phyloP scores from a whole-genome alignment of 108 stramenopile genomes.

The Phaeodactylum tricornutum region DNA sequence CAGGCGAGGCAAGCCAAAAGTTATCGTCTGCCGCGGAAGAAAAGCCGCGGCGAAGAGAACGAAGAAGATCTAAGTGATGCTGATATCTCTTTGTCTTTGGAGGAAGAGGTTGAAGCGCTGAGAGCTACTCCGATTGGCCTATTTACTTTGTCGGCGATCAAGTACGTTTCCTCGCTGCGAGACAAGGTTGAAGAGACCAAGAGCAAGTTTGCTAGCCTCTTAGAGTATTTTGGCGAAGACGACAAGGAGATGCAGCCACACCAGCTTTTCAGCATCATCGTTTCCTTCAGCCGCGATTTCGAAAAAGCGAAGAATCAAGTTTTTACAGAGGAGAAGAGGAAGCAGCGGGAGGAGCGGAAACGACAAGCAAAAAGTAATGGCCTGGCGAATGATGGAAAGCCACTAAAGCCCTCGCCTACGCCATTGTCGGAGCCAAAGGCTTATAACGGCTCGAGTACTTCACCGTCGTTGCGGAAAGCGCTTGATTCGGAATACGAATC shows the following conservation, averaged over 20 bases:
- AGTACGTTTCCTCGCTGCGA: conserved; percentile 73
- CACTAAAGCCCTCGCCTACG: neutral
- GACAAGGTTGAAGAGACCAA: conserved; percentile 72
- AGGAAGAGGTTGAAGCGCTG: conserved; percentile 69
- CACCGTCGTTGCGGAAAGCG: too few species aligned
- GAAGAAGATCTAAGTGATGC: conserved; percentile 50
- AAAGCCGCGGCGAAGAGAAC: conserved; percentile 28
- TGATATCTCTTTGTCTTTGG: conserved; percentile 48
- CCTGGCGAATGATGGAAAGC: neutral
- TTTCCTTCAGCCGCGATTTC: conserved; percentile 65
- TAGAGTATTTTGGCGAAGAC: conserved; percentile 79
- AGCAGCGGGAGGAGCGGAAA: conserved; percentile 44
- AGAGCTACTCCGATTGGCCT: conserved; percentile 62
- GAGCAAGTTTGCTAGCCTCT: conserved; percentile 40
- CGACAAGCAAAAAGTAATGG: conserved; percentile 4
- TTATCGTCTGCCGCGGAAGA: conserved; percentile 19
- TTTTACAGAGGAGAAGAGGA: conserved; percentile 48
- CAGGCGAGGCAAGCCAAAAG: conserved; percentile 27
- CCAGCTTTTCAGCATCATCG: conserved; percentile 77
- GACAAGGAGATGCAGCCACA: conserved; percentile 60
- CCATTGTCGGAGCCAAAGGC: neutral
- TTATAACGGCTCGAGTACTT: too few species aligned
- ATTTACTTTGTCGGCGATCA: conserved; percentile 78
- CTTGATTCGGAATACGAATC: too few species aligned
- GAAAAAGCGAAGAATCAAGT: conserved; percentile 69